These are phyloP conservation scores for Sicyos edulis DNA, from an alignment of 306 rosid species.

Conservation along the genomic window DNA sequence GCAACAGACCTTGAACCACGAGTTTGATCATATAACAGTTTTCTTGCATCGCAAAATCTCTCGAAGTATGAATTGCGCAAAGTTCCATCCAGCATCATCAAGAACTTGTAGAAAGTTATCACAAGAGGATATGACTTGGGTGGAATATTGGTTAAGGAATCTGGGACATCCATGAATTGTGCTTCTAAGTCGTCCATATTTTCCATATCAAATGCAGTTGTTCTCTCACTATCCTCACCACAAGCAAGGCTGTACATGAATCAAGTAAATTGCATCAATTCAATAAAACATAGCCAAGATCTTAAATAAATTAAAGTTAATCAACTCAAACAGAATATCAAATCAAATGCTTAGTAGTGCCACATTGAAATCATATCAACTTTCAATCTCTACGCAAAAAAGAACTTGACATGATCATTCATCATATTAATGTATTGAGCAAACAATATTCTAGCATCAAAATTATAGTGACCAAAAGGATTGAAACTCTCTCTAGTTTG, in stretches of 20 bases:
- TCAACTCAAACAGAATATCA: not conserved
- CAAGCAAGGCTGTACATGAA: constrained; percentile 35
- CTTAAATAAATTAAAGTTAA: not conserved
- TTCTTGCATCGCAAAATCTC: constrained; percentile 36
- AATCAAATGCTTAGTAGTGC: not conserved
- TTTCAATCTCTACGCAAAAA: not conserved
- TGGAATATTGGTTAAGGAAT: constrained; percentile 52
- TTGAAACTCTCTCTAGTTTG: not conserved
- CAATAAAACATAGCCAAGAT: not conserved
- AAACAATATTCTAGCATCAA: not conserved
- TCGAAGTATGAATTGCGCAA: constrained; percentile 59
- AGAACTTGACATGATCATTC: not conserved
- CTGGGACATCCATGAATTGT: constrained; percentile 43
- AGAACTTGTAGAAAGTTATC: constrained; percentile 63
- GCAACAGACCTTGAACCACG: constrained; percentile 40
- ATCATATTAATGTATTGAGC: not conserved
- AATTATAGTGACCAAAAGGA: not conserved
- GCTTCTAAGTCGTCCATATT: constrained; percentile 40
- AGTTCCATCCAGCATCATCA: constrained; percentile 83
- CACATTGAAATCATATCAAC: not conserved
- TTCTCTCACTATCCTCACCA: constrained; percentile 26
- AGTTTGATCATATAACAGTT: constrained; percentile 19
- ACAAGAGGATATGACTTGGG: constrained; percentile 55
- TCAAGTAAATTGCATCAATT: constrained; percentile 6
- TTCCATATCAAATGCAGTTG: constrained; percentile 26